Conservation (phyloP, 129 eudicot genomes). For the Chrysanthemum lavandulifolium region DNA sequence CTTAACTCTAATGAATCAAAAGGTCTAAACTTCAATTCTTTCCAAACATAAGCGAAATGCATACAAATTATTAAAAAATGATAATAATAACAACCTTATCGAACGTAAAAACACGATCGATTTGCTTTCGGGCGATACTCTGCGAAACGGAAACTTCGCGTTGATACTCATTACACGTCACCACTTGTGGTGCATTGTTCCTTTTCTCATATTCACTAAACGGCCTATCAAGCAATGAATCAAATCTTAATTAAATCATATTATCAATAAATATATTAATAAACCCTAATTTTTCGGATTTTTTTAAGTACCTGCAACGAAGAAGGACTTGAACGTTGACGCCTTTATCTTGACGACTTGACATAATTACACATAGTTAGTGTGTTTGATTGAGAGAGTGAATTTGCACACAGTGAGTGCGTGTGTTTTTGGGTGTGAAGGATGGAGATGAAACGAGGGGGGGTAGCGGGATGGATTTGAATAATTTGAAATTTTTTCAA, state of each 20-base stretch:
- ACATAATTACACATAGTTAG: constrained; percentile 43
- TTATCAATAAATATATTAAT: no score
- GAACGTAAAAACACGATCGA: constrained; percentile 74
- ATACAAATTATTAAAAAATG: background rate
- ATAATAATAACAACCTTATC: constrained; percentile 50
- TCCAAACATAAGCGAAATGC: background rate
- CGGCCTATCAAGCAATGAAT: constrained; percentile 42
- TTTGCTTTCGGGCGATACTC: constrained; percentile 85
- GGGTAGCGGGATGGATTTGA: no score
- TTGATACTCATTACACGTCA: constrained; percentile 73
- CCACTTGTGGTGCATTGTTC: constrained; percentile 89
- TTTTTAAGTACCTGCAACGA: constrained; percentile 67
- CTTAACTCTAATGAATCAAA: no score
- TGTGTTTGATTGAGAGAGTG: constrained; percentile 8
- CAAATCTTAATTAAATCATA: no score
- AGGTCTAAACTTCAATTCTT: no score
- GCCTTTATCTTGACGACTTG: constrained; percentile 71
- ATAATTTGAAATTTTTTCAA: no score
- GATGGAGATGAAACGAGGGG: no score
- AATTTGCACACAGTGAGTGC: no score
- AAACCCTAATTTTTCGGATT: no score
- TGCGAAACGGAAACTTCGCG: constrained; percentile 85
- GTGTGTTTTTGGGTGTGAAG: no score
- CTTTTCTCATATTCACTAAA: constrained; percentile 74
- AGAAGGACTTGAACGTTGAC: constrained; percentile 90